Base-by-base conservation (phyloP, 805 yeast genomes). In the Isabelozyma pseudorhagii region DNA sequence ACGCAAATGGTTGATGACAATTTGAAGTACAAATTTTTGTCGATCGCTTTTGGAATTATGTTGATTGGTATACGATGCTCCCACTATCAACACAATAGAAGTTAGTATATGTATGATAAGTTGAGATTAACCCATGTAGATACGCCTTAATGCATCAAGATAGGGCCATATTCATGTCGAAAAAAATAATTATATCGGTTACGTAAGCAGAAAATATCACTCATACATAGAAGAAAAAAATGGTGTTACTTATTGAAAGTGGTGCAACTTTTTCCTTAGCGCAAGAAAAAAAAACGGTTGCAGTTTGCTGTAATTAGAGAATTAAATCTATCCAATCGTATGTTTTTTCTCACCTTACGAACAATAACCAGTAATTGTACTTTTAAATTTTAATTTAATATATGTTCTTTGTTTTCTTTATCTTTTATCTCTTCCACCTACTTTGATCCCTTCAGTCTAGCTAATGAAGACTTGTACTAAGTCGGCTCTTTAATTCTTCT, bases 41-140 rank as follows among this genome's bases (percentile, higher is more conserved):
- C 75, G 42, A 66, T 74, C 36, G 73, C 76, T 8, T 57, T 74
- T 39, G 78, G 78, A 15, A 74, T 74, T 5, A 60, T 70, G 50
- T 67, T 74, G 39, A 58, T 74, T 40, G 77, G 75, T 0, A 56
- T 72, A 39, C 64, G 67, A 48, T 68, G 72, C 49, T 68, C 76
- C 29, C 58, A 59, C n/a, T 54, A 51, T 42, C 63, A 57, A 46
- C 49, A 42, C 21, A 42, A 41, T n/a, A 38, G 36, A 31, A 31
- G n/a, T 31, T 31, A 31, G 36, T 13, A 6, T 31, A 31, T 31
- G 36, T 31, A 31, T 21, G 3, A 21, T 21, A 21, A 4, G 25
- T 21, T 21, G 6, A 21, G 6, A 21, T 21, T 5, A 31, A 8
- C 36, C 3, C 10, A 13, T 31, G 36, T 31, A 31, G 36, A 31